Evolutionary conservation across 495 filamentous ascomycete genomes (phyloP).

Genomic region (Aspergillus ellipticus): DNA sequence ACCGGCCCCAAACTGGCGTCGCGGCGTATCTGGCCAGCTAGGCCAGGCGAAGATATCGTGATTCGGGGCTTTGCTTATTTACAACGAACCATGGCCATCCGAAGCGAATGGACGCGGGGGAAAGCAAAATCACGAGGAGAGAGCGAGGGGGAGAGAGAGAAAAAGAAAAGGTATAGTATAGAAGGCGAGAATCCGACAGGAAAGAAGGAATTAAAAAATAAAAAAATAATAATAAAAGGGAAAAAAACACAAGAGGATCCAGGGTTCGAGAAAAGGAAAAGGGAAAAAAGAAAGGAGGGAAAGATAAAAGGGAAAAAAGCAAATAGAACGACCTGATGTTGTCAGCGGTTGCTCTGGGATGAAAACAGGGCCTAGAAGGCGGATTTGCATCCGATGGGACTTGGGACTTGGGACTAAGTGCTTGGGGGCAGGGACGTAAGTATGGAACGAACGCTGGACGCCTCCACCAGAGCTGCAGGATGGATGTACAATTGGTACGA

Average conservation of each 20-base stretch:
- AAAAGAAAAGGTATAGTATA: slow-evolving; percentile 7
- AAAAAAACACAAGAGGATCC: neutral
- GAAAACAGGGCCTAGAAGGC: slow-evolving; percentile 14
- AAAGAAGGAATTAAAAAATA: slow-evolving; percentile 9
- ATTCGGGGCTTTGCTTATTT: slow-evolving; percentile 21
- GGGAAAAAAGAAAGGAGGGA: neutral
- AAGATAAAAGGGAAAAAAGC: neutral
- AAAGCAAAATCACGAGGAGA: slow-evolving; percentile 5
- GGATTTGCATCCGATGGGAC: neutral
- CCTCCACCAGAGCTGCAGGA: slow-evolving; percentile 14
- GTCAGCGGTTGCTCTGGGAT: slow-evolving; percentile 17
- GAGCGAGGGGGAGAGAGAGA: no score
- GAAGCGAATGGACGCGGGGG: slow-evolving; percentile 18
- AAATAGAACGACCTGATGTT: slow-evolving; percentile 12
- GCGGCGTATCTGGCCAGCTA: slow-evolving; percentile 6
- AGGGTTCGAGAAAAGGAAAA: neutral
- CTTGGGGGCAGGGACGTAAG: neutral
- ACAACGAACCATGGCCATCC: slow-evolving; percentile 18
- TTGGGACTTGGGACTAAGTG: no score
- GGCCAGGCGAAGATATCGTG: slow-evolving; percentile 22
- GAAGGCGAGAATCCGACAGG: slow-evolving; percentile 4
- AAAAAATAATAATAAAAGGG: slow-evolving; percentile 1
- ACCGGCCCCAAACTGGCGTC: no score
- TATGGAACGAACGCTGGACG: slow-evolving; percentile 17
- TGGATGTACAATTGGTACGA: neutral